Percentiles rank a stretch among this genome's conserved stretches.
Conservation (phyloP, 176 grass and related monocot species). For the Carex parvula region DNA sequence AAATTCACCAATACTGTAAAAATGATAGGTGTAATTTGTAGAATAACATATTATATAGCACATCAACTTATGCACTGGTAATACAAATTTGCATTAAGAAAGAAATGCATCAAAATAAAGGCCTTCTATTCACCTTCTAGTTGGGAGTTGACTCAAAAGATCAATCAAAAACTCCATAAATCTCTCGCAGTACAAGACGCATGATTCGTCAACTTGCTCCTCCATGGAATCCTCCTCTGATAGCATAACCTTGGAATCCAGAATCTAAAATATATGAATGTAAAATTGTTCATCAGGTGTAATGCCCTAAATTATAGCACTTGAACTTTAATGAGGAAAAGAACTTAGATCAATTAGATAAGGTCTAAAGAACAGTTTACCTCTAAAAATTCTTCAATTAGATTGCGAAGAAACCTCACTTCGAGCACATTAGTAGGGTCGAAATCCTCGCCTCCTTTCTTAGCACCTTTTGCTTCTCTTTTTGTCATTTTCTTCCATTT, state of each 20-base stretch:
- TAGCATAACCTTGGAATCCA: constrained; percentile 71
- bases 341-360: not conserved
- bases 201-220: constrained; percentile 71
- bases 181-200: constrained; percentile 91
- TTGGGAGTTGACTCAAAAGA: constrained; percentile 97
- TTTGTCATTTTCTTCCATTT: constrained; percentile 92
- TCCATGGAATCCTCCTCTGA: constrained; percentile 42
- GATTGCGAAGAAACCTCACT: constrained; percentile 66
- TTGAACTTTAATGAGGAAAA: not conserved
- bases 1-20: not conserved
- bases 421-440: constrained; percentile 60
- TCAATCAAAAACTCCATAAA: constrained; percentile 99
- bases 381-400: constrained; percentile 96
- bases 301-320: not conserved
- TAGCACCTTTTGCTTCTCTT: constrained; percentile 77
- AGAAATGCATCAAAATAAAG: constrained; percentile 9
- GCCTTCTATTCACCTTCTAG: constrained; percentile 54
- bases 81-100: not conserved
- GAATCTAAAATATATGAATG: constrained; percentile 5
- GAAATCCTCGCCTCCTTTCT: constrained; percentile 43
- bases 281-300: not conserved
- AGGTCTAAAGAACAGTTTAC: constrained; percentile 24
- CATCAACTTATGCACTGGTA: not conserved
- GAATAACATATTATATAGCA: not conserved
- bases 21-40: not conserved